phyloP scores from a whole-genome alignment of 2,329 filamentous ascomycete genomes.

The Fusarium mundagurra region DNA sequence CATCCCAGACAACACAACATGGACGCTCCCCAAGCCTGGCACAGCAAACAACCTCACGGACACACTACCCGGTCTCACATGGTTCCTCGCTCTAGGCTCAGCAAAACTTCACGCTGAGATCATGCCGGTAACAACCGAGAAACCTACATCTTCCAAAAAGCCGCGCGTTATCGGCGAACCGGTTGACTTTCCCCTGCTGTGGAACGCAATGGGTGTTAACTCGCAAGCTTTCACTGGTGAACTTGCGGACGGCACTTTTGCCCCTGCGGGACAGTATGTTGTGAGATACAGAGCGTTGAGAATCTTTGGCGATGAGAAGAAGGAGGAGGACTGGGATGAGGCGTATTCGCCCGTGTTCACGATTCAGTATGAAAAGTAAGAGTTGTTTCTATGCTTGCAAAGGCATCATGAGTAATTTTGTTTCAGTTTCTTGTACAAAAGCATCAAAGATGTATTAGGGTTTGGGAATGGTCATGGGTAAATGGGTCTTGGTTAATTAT shows the following conservation, averaged over 20 bases:
- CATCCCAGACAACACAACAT: constrained; percentile 50
- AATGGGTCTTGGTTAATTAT: neutral
- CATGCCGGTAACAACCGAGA: constrained; percentile 47
- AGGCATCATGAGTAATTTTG: neutral
- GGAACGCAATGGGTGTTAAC: constrained; percentile 40
- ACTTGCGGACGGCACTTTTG: constrained; percentile 58
- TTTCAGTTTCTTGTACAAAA: constrained; percentile 12
- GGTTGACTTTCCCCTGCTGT: constrained; percentile 53
- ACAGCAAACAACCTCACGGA: constrained; percentile 41
- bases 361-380: constrained; percentile 53
- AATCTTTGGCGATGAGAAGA: constrained; percentile 59
- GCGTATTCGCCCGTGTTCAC: constrained; percentile 54
- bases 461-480: neutral
- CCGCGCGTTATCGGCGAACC: constrained; percentile 55
- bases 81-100: constrained; percentile 58
- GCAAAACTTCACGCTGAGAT: constrained; percentile 56
- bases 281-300: constrained; percentile 59
- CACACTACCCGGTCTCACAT: constrained; percentile 52
- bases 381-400: neutral
- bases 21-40: constrained; percentile 54
- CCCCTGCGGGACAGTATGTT: constrained; percentile 60
- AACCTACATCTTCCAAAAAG: constrained; percentile 42
- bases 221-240: constrained; percentile 56
- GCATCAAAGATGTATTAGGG: neutral
- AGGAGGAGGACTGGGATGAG: constrained; percentile 58